Evolutionary conservation across 352 stramenopile species (phyloP).

Genomic region (Phytophthora crassamura): DNA sequence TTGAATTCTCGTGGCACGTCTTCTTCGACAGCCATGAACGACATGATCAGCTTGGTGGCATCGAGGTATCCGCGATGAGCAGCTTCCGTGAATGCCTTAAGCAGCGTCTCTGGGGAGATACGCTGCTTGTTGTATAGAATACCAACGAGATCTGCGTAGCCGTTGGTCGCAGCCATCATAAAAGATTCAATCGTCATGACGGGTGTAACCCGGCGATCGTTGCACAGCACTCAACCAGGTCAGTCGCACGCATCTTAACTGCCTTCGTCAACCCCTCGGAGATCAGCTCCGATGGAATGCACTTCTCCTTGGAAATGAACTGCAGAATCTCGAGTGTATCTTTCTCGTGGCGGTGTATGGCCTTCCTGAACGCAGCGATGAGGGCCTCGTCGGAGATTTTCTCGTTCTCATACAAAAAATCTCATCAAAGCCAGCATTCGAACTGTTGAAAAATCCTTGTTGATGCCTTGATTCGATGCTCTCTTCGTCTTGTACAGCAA

Average conservation of each 20-base stretch:
- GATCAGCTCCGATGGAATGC: neutral
- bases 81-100: too few relatives aligned
- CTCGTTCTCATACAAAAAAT: too few relatives aligned
- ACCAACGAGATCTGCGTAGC: too few relatives aligned
- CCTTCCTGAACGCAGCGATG: neutral
- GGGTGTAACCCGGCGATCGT: neutral
- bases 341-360: too few relatives aligned
- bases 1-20: neutral
- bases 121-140: too few relatives aligned
- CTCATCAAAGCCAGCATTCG: too few relatives aligned
- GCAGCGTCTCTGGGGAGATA: too few relatives aligned
- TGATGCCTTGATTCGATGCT: neutral
- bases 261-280: neutral
- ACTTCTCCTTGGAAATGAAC: neutral
- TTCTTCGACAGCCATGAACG: neutral
- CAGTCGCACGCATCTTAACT: neutral
- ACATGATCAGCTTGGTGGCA: neutral
- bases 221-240: neutral
- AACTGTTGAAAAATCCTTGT: neutral
- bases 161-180: too few relatives aligned
- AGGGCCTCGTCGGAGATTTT: too few relatives aligned
- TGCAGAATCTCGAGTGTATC: neutral
- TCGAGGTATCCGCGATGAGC: neutral
- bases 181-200: too few relatives aligned
- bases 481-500: neutral